Percentiles rank a stretch among this genome's conserved stretches.
Conservation (phyloP, 2,329 filamentous ascomycete species). For the Apiospora phragmitis region DNA sequence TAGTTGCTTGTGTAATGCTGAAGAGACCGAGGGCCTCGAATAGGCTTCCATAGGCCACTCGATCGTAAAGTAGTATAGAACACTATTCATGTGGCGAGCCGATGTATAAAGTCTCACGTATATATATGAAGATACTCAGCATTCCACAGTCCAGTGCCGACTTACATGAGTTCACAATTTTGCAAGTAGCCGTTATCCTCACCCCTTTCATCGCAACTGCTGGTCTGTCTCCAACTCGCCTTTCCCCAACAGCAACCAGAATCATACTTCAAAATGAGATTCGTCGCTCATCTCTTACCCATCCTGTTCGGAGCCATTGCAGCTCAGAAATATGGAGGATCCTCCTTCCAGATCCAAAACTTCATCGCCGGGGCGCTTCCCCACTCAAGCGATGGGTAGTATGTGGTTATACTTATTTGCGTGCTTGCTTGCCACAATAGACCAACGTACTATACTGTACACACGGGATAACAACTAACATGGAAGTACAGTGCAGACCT, state of each 20-base stretch:
- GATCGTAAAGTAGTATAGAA: not conserved
- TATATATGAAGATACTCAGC: not conserved
- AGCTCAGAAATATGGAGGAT: not conserved
- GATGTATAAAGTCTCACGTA: not conserved
- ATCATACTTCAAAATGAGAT: not conserved
- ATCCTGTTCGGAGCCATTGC: not conserved
- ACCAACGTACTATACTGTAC: too few relatives aligned
- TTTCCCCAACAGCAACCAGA: not conserved
- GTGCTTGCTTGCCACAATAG: not conserved
- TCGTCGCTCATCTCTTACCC: not conserved
- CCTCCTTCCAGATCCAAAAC: constrained; percentile 17
- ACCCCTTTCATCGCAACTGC: not conserved
- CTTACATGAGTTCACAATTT: not conserved
- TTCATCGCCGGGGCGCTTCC: constrained; percentile 22
- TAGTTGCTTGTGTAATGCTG: not conserved
- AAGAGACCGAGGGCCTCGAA: not conserved
- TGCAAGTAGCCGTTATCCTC: not conserved
- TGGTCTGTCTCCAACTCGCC: not conserved
- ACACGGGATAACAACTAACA: too few relatives aligned
- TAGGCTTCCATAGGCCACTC: not conserved
- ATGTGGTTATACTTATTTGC: constrained; percentile 15
- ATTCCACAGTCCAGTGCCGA: not conserved
- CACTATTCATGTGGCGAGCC: not conserved
- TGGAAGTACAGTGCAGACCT: constrained; percentile 16
- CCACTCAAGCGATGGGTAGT: constrained; percentile 23